These are phyloP conservation scores for Trichophyton simii DNA, from an alignment of 2,329 filamentous ascomycete genomes.

Conservation along the genomic window DNA sequence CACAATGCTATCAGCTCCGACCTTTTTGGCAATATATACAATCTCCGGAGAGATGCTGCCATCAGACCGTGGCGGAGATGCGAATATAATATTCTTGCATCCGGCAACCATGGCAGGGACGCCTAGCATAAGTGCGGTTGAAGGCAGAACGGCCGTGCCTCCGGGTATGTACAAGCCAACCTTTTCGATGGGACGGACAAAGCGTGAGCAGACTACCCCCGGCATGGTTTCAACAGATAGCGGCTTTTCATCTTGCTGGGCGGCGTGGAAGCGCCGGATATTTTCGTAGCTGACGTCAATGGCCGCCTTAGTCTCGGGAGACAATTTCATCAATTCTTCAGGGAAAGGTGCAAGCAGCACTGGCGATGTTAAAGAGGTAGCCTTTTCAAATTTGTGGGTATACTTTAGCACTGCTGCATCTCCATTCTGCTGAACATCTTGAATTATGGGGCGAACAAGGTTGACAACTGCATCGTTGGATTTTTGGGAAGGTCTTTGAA, in stretches of 20 bases:
- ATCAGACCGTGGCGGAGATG: constrained; percentile 78
- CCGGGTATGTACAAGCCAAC: constrained; percentile 96
- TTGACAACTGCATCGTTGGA: constrained; percentile 88
- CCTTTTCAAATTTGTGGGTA: constrained; percentile 97
- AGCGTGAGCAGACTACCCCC: constrained; percentile 85
- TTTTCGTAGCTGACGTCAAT: constrained; percentile 92
- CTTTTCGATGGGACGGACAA: constrained; percentile 80
- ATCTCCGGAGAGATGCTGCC: constrained; percentile 92
- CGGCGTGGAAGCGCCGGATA: constrained; percentile 84
- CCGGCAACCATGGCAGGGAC: constrained; percentile 96
- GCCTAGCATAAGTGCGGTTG: constrained; percentile 93
- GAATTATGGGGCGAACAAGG: constrained; percentile 83
- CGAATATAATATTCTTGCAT: constrained; percentile 87
- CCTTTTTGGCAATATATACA: constrained; percentile 92
- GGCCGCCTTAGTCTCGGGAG: constrained; percentile 73
- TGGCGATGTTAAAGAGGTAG: constrained; percentile 75
- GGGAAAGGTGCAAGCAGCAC: constrained; percentile 86
- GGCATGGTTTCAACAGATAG: constrained; percentile 94
- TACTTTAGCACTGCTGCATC: constrained; percentile 83
- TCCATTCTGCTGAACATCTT: constrained; percentile 68
- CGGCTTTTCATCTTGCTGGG: constrained; percentile 72
- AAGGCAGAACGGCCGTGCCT: constrained; percentile 91
- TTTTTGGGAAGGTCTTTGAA: constrained; percentile 84
- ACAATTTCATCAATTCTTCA: constrained; percentile 68
- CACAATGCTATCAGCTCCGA: constrained; percentile 90